Evolutionary conservation across 192 early-diverging fungal genomes (phyloP), one percentile per base, ranked within the genome.

Genomic region (Podila epigama): DNA sequence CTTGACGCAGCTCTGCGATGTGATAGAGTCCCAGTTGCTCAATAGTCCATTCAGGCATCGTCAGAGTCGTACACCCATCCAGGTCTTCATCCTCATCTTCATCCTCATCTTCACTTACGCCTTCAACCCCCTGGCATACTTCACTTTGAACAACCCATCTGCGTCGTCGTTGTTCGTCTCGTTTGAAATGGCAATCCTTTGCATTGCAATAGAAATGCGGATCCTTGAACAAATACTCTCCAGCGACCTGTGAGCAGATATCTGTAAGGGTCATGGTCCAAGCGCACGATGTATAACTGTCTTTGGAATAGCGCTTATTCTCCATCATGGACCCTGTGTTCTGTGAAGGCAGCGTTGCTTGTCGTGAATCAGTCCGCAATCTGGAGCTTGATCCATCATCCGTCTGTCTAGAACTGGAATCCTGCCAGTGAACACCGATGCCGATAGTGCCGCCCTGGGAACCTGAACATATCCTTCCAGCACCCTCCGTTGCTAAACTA

Each of bases 221-320:
- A 42, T 77, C 65, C 28, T 68, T 28, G 34, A 36, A 41, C 7
- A 75, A 32, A 27, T 51, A 54, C 29, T 75, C 72, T 0, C 72
- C 72, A 16, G 50, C 65, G 44, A 75, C 62, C 48, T 75, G 72
- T 13, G 72, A 60, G 16, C 72, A 75, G 15, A 75, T 75, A 51
- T 75, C 72, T 3, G 58, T 54, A 4, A 75, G 60, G 22, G 59
- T 67, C 25, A 75, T 51, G 3, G 72, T 68, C 72, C 72, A 75
- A n/a, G 72, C 50, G 27, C 72, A 75, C 5, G 65, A 75, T 0
- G 72, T 68, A 27, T 75, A 75, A 20, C 72, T 75, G 44, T 75
- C 72, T 42, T 66, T 67, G 60, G 58, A 34, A 28, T 75, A 75
- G 2, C 64, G 64, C 32, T 51, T 57, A 11, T 51, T 58, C 20